A percentile compares a stretch with the other conserved stretches of the same genome.
These are phyloP conservation scores for Candida sphagnicola DNA, from an alignment of 805 yeast genomes.

Conservation along the genomic window DNA sequence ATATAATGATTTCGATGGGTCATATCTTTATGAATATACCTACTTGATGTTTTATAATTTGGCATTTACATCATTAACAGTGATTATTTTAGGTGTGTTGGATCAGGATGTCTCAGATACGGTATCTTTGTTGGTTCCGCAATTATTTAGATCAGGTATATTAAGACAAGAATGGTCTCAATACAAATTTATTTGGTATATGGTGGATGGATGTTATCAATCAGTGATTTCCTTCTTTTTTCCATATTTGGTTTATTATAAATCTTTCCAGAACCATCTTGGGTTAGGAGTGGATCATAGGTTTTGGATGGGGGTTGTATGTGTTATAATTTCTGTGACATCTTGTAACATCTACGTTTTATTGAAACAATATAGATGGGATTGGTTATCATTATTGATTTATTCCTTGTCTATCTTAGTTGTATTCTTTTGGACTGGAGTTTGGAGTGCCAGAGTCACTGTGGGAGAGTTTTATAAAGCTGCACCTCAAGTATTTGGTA, in stretches of 20 bases:
- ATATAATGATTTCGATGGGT: constrained; percentile 66
- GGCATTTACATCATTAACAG: constrained; percentile 78
- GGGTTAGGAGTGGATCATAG: constrained; percentile 64
- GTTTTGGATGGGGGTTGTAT: constrained; percentile 66
- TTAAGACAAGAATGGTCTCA: constrained; percentile 60
- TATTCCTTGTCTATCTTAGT: constrained; percentile 51
- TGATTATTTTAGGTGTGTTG: constrained; percentile 64
- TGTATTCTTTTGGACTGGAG: constrained; percentile 76
- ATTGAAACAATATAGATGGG: constrained; percentile 74
- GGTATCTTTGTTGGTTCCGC: constrained; percentile 65
- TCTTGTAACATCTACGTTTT: constrained; percentile 65
- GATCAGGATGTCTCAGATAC: constrained; percentile 74
- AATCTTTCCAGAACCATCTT: constrained; percentile 38
- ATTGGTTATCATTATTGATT: constrained; percentile 58
- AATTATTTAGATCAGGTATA: constrained; percentile 66
- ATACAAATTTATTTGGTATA: constrained; percentile 54
- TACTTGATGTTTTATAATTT: constrained; percentile 74
- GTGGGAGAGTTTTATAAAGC: constrained; percentile 62
- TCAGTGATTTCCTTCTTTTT: constrained; percentile 66
- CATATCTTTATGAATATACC: constrained; percentile 74
- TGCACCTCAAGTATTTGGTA: constrained; percentile 60
- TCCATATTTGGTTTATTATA: constrained; percentile 54
- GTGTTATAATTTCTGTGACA: constrained; percentile 56
- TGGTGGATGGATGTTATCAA: constrained; percentile 70
- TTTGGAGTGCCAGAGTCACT: constrained; percentile 54